Conservation (phyloP, 2,329 filamentous ascomycete species). For the Talaromyces rugulosus region DNA sequence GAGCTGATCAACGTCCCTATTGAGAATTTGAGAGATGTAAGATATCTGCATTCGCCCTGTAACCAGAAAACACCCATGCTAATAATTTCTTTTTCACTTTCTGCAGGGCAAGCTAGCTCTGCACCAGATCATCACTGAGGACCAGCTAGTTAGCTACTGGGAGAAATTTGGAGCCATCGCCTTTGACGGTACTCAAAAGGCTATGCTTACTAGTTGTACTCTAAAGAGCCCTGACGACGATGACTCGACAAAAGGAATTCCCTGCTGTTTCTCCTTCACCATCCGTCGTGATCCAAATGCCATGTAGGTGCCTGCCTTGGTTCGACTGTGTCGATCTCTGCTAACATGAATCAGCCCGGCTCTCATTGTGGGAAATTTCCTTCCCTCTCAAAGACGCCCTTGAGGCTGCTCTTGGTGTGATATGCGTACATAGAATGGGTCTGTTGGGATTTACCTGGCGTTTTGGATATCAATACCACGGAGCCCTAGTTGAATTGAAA, state of each 20-base stretch:
- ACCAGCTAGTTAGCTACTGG: constrained; percentile 95
- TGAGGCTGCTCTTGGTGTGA: constrained; percentile 17
- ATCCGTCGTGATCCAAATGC: constrained; percentile 93
- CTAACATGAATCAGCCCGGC: constrained; percentile 64
- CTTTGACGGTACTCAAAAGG: constrained; percentile 90
- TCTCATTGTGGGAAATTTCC: constrained; percentile 92
- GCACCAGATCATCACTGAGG: constrained; percentile 93
- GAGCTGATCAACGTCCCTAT: constrained; percentile 91
- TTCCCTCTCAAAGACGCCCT: constrained; percentile 70
- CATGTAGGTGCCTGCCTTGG: constrained; percentile 61
- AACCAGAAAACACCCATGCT: not conserved
- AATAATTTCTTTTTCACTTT: not conserved
- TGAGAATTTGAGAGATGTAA: constrained; percentile 82
- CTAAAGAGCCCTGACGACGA: constrained; percentile 74
- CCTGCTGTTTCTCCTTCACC: constrained; percentile 97
- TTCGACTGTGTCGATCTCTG: not conserved
- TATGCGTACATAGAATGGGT: not conserved
- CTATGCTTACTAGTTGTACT: constrained; percentile 87
- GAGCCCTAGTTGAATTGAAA: not conserved
- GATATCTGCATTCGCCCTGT: constrained; percentile 31
- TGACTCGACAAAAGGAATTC: constrained; percentile 68
- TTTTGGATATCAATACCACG: not conserved
- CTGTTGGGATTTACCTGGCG: not conserved
- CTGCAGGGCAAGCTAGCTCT: constrained; percentile 85
- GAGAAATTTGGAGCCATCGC: constrained; percentile 98